Conservation (phyloP, 2,329 filamentous ascomycete genomes). For the Epichloe coenophiala region DNA sequence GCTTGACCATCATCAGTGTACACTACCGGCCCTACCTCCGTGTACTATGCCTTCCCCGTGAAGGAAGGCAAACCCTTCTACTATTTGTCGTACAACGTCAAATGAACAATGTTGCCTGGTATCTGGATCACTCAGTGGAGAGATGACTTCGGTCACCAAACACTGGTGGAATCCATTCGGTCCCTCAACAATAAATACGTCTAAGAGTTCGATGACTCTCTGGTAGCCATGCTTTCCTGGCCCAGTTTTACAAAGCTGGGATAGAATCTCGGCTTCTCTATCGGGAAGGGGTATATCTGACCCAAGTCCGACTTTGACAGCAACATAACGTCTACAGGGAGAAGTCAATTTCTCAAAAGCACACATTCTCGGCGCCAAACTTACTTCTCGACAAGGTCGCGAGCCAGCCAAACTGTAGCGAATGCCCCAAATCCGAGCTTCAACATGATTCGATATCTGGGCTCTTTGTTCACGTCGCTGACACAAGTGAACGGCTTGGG, state of each 20-base stretch:
- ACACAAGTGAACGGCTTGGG: not conserved
- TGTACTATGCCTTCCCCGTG: not conserved
- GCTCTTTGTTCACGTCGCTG: not conserved
- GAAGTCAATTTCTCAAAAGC: not conserved
- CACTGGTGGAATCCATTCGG: constrained; percentile 6
- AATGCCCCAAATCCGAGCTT: constrained; percentile 6
- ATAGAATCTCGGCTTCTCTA: too few relatives aligned
- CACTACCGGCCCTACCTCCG: not conserved
- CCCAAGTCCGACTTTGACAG: constrained; percentile 2
- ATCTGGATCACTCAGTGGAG: not conserved
- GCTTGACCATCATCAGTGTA: not conserved
- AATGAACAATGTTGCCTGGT: not conserved
- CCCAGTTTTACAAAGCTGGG: too few relatives aligned
- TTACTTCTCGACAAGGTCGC: not conserved
- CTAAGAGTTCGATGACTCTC: constrained; percentile 1
- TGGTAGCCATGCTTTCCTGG: not conserved
- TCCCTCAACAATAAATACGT: constrained; percentile 4
- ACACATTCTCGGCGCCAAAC: not conserved
- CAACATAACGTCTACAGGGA: constrained; percentile 1
- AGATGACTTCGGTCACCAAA: constrained; percentile 5
- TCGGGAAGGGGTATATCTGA: not conserved
- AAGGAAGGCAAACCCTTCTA: constrained; percentile 1
- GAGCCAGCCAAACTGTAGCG: constrained; percentile 3
- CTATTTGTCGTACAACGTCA: not conserved
- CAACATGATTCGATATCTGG: constrained; percentile 3